Conservation (phyloP, 2,329 filamentous ascomycete species). For the Pyrenophora teres region DNA sequence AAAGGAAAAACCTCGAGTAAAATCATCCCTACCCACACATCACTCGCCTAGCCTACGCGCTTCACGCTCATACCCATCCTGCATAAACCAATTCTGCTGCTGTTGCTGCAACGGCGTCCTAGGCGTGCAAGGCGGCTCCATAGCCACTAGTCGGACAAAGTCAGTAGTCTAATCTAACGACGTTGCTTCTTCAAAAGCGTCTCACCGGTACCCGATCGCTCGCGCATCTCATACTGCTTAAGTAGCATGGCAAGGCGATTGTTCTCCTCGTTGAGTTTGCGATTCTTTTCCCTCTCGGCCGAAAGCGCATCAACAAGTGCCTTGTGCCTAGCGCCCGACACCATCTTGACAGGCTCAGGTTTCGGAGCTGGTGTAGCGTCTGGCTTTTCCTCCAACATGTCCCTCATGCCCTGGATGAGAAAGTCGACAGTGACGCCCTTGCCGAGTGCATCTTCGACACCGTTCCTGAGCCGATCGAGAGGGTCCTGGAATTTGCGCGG, state of each 20-base stretch:
- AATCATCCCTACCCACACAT: too few species aligned
- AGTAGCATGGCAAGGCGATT: conserved; percentile 22
- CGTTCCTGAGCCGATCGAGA: conserved; percentile 22
- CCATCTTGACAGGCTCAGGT: conserved; percentile 15
- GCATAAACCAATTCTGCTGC: too few species aligned
- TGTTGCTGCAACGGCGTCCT: too few species aligned
- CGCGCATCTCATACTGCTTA: conserved; percentile 16
- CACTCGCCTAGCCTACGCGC: too few species aligned
- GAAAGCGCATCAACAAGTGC: conserved; percentile 17
- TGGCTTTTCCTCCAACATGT: conserved; percentile 14
- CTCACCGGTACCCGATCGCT: not conserved
- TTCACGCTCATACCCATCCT: too few species aligned
- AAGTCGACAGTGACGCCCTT: conserved; percentile 16
- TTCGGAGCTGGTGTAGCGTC: conserved; percentile 11
- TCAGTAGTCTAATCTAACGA: not conserved
- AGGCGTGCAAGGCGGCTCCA: too few species aligned
- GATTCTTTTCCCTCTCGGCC: conserved; percentile 17
- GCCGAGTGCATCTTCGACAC: conserved; percentile 16
- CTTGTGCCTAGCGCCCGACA: conserved; percentile 19
- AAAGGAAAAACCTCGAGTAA: too few species aligned
- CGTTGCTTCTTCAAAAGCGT: not conserved
- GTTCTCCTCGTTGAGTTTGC: conserved; percentile 29
- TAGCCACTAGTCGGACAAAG: too few species aligned
- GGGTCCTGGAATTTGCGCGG: conserved; percentile 22
- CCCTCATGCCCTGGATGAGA: conserved; percentile 8